phyloP scores from a whole-genome alignment of 805 yeast species.

The Ogataea ramenticola region DNA sequence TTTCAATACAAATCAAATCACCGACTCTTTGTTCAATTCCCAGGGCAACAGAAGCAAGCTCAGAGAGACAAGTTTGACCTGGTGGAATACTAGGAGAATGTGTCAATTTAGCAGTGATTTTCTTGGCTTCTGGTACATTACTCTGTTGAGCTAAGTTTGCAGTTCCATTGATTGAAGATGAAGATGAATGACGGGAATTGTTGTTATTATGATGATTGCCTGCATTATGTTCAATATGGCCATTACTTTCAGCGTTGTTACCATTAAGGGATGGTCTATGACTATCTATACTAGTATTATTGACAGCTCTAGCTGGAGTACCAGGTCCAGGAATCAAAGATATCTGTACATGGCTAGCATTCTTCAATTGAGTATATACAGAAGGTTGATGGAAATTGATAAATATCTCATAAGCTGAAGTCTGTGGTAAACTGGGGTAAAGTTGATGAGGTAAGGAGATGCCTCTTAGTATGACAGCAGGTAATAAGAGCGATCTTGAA shows the following conservation, averaged over 20 bases:
- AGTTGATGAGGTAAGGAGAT: conserved; percentile 47
- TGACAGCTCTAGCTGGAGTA: conserved; percentile 16
- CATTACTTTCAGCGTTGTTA: neutral
- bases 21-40: conserved; percentile 46
- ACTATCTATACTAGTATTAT: too few species aligned
- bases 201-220: neutral
- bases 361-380: conserved; percentile 24
- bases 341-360: conserved; percentile 40
- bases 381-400: conserved; percentile 32
- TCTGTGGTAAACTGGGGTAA: conserved; percentile 11
- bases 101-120: conserved; percentile 46
- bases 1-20: conserved; percentile 42
- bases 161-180: neutral
- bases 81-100: conserved; percentile 27
- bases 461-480: conserved; percentile 41
- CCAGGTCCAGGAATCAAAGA: conserved; percentile 49
- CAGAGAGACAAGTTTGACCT: conserved; percentile 45
- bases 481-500: conserved; percentile 21
- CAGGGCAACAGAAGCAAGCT: conserved; percentile 46
- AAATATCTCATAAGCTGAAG: conserved; percentile 34
- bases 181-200: neutral
- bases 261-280: too few species aligned
- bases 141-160: neutral
- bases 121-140: conserved; percentile 27
- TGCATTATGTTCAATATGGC: too few species aligned